Evolutionary conservation across 306 rosid species (phyloP).

Genomic region (Cajanus cajan): DNA sequence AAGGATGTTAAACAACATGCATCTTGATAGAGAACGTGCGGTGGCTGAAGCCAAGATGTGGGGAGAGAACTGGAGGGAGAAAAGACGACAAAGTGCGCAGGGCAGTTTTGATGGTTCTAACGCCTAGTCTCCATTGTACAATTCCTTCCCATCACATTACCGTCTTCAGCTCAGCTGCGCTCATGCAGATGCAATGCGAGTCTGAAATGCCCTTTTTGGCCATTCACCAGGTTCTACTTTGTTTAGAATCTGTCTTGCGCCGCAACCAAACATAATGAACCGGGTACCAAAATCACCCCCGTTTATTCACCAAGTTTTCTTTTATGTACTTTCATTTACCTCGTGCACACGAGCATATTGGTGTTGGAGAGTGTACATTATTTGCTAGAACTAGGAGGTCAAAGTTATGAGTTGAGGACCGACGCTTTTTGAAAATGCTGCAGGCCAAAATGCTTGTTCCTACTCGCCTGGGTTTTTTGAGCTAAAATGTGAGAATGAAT

Average conservation of each 20-base stretch:
- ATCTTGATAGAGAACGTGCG: conserved; percentile 87
- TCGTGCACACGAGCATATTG: conserved; percentile 13
- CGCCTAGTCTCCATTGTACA: conserved; percentile 36
- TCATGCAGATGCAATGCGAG: conserved; percentile 20
- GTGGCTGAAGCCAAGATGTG: conserved; percentile 99
- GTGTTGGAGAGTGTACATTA: conserved; percentile 43
- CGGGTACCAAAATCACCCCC: conserved; percentile 43
- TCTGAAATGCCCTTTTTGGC: conserved; percentile 24
- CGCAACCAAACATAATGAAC: conserved; percentile 34
- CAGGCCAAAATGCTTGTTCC: conserved; percentile 25
- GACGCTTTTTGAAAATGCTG: conserved; percentile 23
- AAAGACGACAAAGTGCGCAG: conserved; percentile 71
- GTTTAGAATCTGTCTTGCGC: conserved; percentile 23
- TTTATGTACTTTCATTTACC: conserved; percentile 11
- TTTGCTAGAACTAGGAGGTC: conserved; percentile 33
- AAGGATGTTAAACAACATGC: conserved; percentile 67
- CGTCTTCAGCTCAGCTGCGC: conserved; percentile 20
- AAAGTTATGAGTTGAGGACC: conserved; percentile 19
- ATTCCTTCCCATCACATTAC: not conserved
- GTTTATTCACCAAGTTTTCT: conserved; percentile 21
- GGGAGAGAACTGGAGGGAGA: conserved; percentile 97
- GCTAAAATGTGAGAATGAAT: not conserved
- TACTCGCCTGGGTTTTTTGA: not conserved
- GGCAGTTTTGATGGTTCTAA: conserved; percentile 80
- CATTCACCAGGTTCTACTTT: conserved; percentile 15